These are phyloP conservation scores for Epichloe hybrida DNA, from an alignment of 2,329 filamentous ascomycete species.

Conservation along the genomic window DNA sequence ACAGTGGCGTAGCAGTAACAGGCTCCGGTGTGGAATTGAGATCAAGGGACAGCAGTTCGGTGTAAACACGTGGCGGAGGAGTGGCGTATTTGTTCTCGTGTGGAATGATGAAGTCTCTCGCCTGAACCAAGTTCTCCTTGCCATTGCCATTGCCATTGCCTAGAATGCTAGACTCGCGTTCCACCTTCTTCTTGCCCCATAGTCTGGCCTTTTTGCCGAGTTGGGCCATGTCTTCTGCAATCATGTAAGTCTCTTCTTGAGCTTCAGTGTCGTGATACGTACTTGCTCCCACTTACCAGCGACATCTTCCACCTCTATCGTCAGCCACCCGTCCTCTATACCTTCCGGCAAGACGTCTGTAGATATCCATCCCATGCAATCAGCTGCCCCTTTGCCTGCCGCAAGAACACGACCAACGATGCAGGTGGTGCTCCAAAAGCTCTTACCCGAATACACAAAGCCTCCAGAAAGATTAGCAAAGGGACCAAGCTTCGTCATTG, in stretches of 20 bases:
- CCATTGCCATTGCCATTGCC: slow-evolving; percentile 39
- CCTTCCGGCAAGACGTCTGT: slow-evolving; percentile 42
- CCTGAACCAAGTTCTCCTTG: slow-evolving; percentile 38
- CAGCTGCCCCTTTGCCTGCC: slow-evolving; percentile 45
- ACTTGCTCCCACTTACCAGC: slow-evolving; percentile 26
- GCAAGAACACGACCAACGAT: slow-evolving; percentile 52
- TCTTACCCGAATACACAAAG: slow-evolving; percentile 49
- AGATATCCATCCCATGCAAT: slow-evolving; percentile 58
- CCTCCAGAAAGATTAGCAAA: slow-evolving; percentile 51
- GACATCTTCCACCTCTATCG: slow-evolving; percentile 41
- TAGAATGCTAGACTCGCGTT: slow-evolving; percentile 46
- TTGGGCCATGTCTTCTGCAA: slow-evolving; percentile 33
- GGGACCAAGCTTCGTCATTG: slow-evolving; percentile 43
- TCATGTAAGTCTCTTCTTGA: background rate
- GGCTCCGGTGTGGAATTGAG: slow-evolving; percentile 32
- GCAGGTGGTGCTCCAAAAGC: slow-evolving; percentile 56
- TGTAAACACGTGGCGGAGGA: slow-evolving; percentile 31
- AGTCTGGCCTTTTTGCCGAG: slow-evolving; percentile 43
- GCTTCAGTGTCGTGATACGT: background rate
- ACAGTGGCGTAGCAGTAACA: slow-evolving; percentile 30
- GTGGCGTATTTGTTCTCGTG: slow-evolving; percentile 39
- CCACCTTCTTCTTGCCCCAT: slow-evolving; percentile 46
- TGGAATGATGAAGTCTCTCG: slow-evolving; percentile 50
- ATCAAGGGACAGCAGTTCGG: slow-evolving; percentile 38
- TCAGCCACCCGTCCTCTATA: slow-evolving; percentile 42